Evolutionary conservation across 495 filamentous ascomycete species (phyloP).

Genomic region (Penicillium fimorum): DNA sequence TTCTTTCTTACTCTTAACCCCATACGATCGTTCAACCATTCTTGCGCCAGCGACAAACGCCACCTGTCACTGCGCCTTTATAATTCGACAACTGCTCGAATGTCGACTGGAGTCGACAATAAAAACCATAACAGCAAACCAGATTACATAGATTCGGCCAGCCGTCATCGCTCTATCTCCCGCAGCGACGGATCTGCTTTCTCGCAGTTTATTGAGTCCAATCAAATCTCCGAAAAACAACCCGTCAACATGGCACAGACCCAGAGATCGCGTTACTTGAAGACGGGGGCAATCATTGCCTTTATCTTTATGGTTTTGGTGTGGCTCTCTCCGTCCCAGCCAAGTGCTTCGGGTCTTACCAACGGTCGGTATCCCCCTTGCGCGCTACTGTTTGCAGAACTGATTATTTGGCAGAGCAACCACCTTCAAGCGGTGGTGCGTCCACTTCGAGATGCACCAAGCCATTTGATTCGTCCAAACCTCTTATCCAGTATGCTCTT

Average conservation of each 20-base stretch:
- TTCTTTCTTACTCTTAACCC: conserved; percentile 10
- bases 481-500: conserved; percentile 91
- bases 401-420: conserved; percentile 25
- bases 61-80: conserved; percentile 18
- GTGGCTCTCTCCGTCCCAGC: conserved; percentile 63
- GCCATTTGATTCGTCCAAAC: conserved; percentile 79
- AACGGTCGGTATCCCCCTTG: conserved; percentile 34
- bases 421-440: conserved; percentile 23
- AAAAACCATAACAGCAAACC: conserved; percentile 26
- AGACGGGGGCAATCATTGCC: conserved; percentile 75
- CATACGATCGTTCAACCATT: conserved; percentile 29
- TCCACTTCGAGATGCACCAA: conserved; percentile 63
- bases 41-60: conserved; percentile 16
- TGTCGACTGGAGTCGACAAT: conserved; percentile 49
- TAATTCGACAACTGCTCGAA: conserved; percentile 38
- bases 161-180: conserved; percentile 39
- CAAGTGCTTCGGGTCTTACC: conserved; percentile 35
- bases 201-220: conserved; percentile 12
- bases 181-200: conserved; percentile 24
- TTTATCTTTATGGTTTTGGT: conserved; percentile 73
- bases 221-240: conserved; percentile 20
- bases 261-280: conserved; percentile 75
- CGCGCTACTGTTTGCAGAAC: conserved; percentile 3
- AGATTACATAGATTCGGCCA: conserved; percentile 17
- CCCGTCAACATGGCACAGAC: conserved; percentile 61